Evolutionary conservation across 257 asterid species (phyloP), one percentile per base, ranked within the genome.

Genomic region (Eustoma russellianum): DNA sequence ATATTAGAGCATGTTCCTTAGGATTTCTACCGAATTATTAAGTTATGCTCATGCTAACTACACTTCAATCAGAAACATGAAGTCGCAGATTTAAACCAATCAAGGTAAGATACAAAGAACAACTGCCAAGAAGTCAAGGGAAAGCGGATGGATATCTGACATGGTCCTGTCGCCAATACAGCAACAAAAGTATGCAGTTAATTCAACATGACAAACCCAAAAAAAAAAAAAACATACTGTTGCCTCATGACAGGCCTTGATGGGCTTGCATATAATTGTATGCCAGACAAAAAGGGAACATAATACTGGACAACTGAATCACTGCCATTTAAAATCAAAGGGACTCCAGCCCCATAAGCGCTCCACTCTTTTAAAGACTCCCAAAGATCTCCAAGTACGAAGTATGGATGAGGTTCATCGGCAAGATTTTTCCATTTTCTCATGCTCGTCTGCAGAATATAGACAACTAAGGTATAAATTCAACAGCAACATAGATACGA

Each of bases 301-400:
- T 87, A 91, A 70, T 91, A 91, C 64, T 91, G 96, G 49, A 86
- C 72, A 59, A 91, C 94, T 5, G 85, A 80, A 72, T 82, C 92
- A 44, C 58, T 72, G 68, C 79, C 92, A 62, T 76, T 72, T 72
- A 83, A 73, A 63, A 80, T 59, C 45, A 91, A 75, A 45, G 96
- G 98, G 52, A 91, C 98, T 63, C 90, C 96, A 48, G 78, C 98
- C 53, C 98, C 96, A 72, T 91, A 91, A 4, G 83, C 95, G 72
- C 98, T 91, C 96, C 96, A 87, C 71, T 91, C 98, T 56, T 83
- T 73, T 52, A 84, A 91, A 61, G 88, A 75, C 43, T 91, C 98
- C 98, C 96, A 91, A 55, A 91, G 96, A 72, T 91, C 96, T 48
- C 87, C 88, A 13, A 91, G 93, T 57, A 75, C 64, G 67, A 87